Base-by-base conservation (phyloP, 2,329 filamentous ascomycete genomes). In the Fusarium humuli region DNA sequence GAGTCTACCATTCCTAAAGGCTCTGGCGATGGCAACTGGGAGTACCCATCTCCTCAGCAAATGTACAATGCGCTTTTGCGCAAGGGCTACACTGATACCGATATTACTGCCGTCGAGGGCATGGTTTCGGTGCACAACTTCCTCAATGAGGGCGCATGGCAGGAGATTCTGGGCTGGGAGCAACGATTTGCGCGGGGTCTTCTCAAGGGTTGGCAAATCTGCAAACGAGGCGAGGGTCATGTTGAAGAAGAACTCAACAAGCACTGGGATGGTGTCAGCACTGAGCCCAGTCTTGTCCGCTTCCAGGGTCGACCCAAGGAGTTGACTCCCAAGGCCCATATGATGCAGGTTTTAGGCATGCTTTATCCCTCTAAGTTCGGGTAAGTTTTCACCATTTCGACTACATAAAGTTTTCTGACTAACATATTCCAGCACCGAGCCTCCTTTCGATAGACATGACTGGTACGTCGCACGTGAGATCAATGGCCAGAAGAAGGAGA, bases 81-180 rank as follows among this genome's bases (percentile, higher is more conserved):
- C 70, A 99, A 99, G 82, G 96, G 96, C 62, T 96, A 98, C 81
- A 94, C 92, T 1, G 94, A 98, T 79, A 98, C 96, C 0, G 94
- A 97, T 59, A 88, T 94, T 57, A 96, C 95, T 22, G 94, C 94
- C 6, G 94, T 99, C 16, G 94, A 98, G 81, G 91, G 91, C 77
- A 99, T 99, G 96, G 96, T 99, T 8, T 92, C 94, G 1, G 94
- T 98, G 13, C 96, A 99, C 85, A 99, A 99, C 81, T 98, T 98
- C 77, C 81, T 99, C 63, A 99, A 99, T 79, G 96, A 99, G 80
- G 96, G 96, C 70, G 96, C 96, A 10, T 99, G 96, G 96, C 87
- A 88, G 20, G 96, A 99, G 85, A 97, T 99, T 77, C 87, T 96
- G 71, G 92, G 92, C 44, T 98, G 95, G 95, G 96, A 99, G 84